These are phyloP conservation scores for Kernera saxatilis DNA, from an alignment of 345 rosid genomes.

Conservation along the genomic window DNA sequence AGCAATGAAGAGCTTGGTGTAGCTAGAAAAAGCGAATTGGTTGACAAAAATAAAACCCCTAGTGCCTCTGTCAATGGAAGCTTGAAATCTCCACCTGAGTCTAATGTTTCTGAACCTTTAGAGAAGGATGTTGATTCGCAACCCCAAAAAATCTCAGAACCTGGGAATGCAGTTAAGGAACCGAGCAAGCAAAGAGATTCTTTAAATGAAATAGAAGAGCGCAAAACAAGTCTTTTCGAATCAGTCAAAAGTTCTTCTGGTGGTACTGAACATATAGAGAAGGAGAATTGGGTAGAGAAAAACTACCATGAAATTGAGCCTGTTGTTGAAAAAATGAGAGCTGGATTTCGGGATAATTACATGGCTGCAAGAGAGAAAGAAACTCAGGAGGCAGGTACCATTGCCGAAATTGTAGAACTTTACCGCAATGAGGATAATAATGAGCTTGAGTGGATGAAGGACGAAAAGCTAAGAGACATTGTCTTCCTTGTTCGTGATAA, in stretches of 20 bases:
- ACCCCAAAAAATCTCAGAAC: background rate
- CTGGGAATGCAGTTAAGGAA: slow-evolving; percentile 20
- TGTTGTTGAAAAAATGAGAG: slow-evolving; percentile 53
- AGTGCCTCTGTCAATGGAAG: slow-evolving; percentile 28
- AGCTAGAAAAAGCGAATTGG: slow-evolving; percentile 19
- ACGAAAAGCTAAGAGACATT: slow-evolving; percentile 65
- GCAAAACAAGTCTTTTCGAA: slow-evolving; percentile 3
- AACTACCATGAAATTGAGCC: slow-evolving; percentile 68
- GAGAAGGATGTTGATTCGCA: slow-evolving; percentile 21
- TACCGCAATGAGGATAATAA: slow-evolving; percentile 39
- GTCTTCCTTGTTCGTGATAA: slow-evolving; percentile 88
- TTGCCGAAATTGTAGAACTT: slow-evolving; percentile 40
- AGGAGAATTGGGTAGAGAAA: slow-evolving; percentile 62
- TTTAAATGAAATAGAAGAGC: slow-evolving; percentile 18
- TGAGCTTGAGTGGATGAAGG: slow-evolving; percentile 91
- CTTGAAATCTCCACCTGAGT: slow-evolving; percentile 13
- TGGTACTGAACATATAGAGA: slow-evolving; percentile 17
- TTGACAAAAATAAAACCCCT: slow-evolving; percentile 12
- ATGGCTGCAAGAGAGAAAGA: slow-evolving; percentile 59
- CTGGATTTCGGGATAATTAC: slow-evolving; percentile 71
- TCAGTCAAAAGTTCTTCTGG: slow-evolving; percentile 19
- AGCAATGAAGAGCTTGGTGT: slow-evolving; percentile 13
- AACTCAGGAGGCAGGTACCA: slow-evolving; percentile 27
- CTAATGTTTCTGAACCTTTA: slow-evolving; percentile 23
- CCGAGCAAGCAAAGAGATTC: slow-evolving; percentile 3